Percentiles rank a stretch among this genome's conserved stretches.
Evolutionary conservation across 1,284 basidiomycete genomes (phyloP).

Genomic region (Neonothopanus nambi): DNA sequence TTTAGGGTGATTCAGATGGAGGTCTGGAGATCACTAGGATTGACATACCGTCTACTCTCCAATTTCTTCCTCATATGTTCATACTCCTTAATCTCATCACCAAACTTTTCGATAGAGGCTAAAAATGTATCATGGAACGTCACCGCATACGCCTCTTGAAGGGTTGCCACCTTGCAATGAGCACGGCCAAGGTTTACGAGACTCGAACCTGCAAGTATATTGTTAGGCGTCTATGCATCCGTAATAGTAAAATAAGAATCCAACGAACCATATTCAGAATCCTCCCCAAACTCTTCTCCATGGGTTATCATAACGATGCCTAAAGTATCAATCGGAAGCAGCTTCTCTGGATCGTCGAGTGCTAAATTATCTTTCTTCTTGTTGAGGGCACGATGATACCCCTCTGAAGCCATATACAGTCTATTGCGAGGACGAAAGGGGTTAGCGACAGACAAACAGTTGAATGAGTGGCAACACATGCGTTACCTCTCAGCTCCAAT

Average conservation of each 20-base stretch:
- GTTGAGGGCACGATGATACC: slow-evolving; percentile 59
- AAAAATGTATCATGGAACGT: slow-evolving; percentile 74
- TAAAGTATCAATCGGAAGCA: slow-evolving; percentile 73
- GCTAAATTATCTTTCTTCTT: slow-evolving; percentile 68
- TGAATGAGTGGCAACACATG: background rate
- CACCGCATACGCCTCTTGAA: slow-evolving; percentile 78
- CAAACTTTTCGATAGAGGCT: slow-evolving; percentile 58
- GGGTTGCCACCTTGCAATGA: slow-evolving; percentile 76
- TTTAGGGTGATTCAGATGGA: background rate
- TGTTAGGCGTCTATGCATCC: background rate
- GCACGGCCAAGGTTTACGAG: slow-evolving; percentile 76
- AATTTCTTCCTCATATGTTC: slow-evolving; percentile 73
- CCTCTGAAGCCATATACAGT: slow-evolving; percentile 58
- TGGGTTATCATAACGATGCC: slow-evolving; percentile 86
- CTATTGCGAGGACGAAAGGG: slow-evolving; percentile 35
- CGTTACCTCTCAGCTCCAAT: slow-evolving; percentile 64
- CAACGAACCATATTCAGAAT: slow-evolving; percentile 68
- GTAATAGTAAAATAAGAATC: slow-evolving; percentile 1
- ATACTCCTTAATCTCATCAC: slow-evolving; percentile 72
- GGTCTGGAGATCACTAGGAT: background rate
- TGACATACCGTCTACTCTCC: slow-evolving; percentile 70
- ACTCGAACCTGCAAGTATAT: slow-evolving; percentile 52
- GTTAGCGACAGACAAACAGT: background rate
- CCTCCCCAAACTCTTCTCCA: slow-evolving; percentile 77
- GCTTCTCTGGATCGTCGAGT: slow-evolving; percentile 60